Percentiles rank a stretch among this genome's conserved stretches.
These are phyloP conservation scores for Daldinia sp. DNA, from an alignment of 2,329 filamentous ascomycete genomes.

Conservation along the genomic window DNA sequence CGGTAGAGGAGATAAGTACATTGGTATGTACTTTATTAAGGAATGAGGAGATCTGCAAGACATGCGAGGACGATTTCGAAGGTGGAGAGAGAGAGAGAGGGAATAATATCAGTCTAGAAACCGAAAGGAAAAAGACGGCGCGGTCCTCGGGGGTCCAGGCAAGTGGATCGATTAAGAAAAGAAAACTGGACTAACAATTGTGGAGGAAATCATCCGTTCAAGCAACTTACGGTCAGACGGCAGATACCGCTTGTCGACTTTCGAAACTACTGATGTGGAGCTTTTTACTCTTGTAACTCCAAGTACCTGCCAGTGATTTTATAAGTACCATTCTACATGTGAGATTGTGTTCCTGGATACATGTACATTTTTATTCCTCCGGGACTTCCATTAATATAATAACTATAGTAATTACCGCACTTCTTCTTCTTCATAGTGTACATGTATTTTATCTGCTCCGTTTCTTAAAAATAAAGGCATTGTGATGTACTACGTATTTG, in stretches of 20 bases:
- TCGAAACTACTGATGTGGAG: slow-evolving; percentile 20
- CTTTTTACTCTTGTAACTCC: slow-evolving; percentile 24
- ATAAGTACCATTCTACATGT: slow-evolving; percentile 29
- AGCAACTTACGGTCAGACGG: slow-evolving; percentile 42
- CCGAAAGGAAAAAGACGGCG: slow-evolving; percentile 33
- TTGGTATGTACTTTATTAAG: neutral
- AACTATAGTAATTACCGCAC: slow-evolving; percentile 13
- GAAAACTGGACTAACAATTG: slow-evolving; percentile 6
- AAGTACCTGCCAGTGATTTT: slow-evolving; percentile 25
- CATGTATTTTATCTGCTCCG: neutral
- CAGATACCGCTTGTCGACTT: slow-evolving; percentile 36
- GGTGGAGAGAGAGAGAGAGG: slow-evolving; percentile 23
- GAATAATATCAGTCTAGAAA: slow-evolving; percentile 30
- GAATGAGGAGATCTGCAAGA: slow-evolving; percentile 30
- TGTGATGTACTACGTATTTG: neutral
- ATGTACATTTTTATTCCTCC: slow-evolving; percentile 16
- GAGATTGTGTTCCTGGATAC: slow-evolving; percentile 21
- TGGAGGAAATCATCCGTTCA: slow-evolving; percentile 42
- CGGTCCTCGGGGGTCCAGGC: slow-evolving; percentile 34
- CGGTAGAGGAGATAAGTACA: slow-evolving; percentile 10
- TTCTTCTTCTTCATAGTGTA: neutral
- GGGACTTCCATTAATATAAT: slow-evolving; percentile 15
- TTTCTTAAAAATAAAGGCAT: slow-evolving; percentile 5
- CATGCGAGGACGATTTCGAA: slow-evolving; percentile 22
- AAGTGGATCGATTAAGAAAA: slow-evolving; percentile 33